phyloP scores from a whole-genome alignment of 2,329 filamentous ascomycete genomes.

The Diaporthe vaccinii region DNA sequence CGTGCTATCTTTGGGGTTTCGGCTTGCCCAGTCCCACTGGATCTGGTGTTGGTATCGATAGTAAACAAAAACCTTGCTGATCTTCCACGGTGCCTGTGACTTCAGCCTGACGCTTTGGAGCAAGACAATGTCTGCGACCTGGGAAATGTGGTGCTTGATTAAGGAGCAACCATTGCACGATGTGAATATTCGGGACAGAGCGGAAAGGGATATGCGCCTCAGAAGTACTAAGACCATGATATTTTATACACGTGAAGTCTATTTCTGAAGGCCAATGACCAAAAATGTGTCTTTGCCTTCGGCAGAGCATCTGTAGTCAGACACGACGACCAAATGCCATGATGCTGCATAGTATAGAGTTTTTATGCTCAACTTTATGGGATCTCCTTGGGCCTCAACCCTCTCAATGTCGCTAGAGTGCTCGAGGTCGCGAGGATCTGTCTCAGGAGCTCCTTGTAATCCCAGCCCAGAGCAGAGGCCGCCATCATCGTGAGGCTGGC shows the following conservation, averaged over 20 bases:
- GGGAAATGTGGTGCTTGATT: not conserved
- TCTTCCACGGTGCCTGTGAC: too few species aligned
- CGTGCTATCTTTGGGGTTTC: not conserved
- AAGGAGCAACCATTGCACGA: not conserved
- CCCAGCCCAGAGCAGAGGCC: conserved; percentile 58
- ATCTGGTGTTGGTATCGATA: too few species aligned
- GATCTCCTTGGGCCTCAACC: not conserved
- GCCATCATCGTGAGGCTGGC: conserved; percentile 60
- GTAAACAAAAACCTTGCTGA: too few species aligned
- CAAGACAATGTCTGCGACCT: too few species aligned
- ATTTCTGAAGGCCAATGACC: not conserved
- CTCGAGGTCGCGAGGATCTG: conserved; percentile 49
- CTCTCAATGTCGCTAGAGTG: conserved; percentile 12
- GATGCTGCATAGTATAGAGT: not conserved
- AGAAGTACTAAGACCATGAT: not conserved
- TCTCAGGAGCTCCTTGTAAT: conserved; percentile 54
- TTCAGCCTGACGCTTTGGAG: too few species aligned
- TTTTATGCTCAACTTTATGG: not conserved
- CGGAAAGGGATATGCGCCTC: not conserved
- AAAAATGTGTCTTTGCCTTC: not conserved
- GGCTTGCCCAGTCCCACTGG: too few species aligned
- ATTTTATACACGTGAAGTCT: not conserved
- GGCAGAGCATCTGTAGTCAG: not conserved
- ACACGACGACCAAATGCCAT: not conserved
- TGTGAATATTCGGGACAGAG: not conserved